These are phyloP conservation scores for Basidiobolus meristosporus DNA, from an alignment of 371 early-diverging fungal species.

Conservation along the genomic window DNA sequence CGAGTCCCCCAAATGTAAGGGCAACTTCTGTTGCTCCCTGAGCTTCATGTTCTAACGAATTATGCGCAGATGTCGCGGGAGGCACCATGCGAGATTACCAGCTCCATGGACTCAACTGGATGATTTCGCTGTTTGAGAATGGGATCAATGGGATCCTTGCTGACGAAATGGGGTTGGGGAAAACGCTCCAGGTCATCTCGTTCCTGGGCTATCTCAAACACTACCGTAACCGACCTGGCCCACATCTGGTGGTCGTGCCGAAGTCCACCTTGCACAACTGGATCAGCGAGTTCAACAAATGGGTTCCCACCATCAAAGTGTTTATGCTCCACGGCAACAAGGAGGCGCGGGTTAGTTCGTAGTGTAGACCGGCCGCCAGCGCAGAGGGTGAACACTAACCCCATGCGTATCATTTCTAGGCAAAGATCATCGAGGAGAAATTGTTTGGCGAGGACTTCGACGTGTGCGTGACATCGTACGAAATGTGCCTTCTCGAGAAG, in stretches of 20 bases:
- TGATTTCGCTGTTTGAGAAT: slow-evolving; percentile 89
- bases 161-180: slow-evolving; percentile 99
- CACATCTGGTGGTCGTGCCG: slow-evolving; percentile 93
- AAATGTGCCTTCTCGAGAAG: slow-evolving; percentile 88
- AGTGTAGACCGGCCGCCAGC: background rate
- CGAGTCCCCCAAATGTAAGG: slow-evolving; percentile 69
- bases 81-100: slow-evolving; percentile 93
- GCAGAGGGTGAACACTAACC: background rate
- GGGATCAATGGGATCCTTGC: slow-evolving; percentile 99
- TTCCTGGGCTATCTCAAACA: slow-evolving; percentile 88
- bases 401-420: slow-evolving; percentile 11
- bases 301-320: slow-evolving; percentile 82
- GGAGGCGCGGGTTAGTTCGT: slow-evolving; percentile 44
- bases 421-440: slow-evolving; percentile 24
- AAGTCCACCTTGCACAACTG: slow-evolving; percentile 97
- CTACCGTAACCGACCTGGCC: slow-evolving; percentile 51
- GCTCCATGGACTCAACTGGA: slow-evolving; percentile 97
- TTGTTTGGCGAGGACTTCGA: slow-evolving; percentile 60
- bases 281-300: slow-evolving; percentile 81
- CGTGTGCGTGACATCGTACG: slow-evolving; percentile 95
- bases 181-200: slow-evolving; percentile 95
- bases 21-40: background rate
- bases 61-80: slow-evolving; percentile 51
- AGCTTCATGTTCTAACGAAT: background rate
- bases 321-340: slow-evolving; percentile 90